Evolutionary conservation across 805 yeast species (phyloP).

Genomic region (Hanseniaspora meyeri): DNA sequence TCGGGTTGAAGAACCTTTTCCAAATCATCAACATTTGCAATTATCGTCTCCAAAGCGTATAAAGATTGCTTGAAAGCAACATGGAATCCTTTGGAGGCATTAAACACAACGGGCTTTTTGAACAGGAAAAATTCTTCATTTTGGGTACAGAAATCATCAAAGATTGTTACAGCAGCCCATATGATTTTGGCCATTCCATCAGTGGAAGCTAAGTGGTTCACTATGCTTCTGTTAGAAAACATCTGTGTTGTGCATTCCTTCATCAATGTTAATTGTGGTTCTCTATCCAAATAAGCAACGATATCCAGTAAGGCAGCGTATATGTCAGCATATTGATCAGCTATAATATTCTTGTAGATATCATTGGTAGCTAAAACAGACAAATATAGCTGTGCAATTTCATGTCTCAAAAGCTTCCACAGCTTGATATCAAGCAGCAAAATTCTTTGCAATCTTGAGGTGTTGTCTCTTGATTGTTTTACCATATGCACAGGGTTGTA

Average conservation of each 20-base stretch:
- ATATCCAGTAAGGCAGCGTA: slow-evolving; percentile 40
- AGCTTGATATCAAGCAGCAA: slow-evolving; percentile 49
- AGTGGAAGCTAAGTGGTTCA: slow-evolving; percentile 19
- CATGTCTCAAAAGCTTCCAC: slow-evolving; percentile 39
- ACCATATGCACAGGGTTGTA: background rate
- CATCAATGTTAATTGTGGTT: slow-evolving; percentile 72
- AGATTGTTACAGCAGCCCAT: slow-evolving; percentile 35
- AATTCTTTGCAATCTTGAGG: slow-evolving; percentile 46
- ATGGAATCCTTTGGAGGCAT: slow-evolving; percentile 27
- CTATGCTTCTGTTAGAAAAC: slow-evolving; percentile 45
- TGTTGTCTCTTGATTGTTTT: slow-evolving; percentile 17
- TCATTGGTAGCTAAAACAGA: slow-evolving; percentile 46
- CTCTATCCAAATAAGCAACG: slow-evolving; percentile 59
- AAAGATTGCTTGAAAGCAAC: slow-evolving; percentile 28
- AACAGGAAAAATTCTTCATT: slow-evolving; percentile 29
- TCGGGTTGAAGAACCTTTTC: slow-evolving; percentile 27
- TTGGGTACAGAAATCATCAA: slow-evolving; percentile 32
- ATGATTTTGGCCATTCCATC: slow-evolving; percentile 25
- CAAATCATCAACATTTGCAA: slow-evolving; percentile 27
- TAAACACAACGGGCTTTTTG: slow-evolving; percentile 26
- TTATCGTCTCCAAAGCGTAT: slow-evolving; percentile 27
- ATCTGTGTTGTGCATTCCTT: slow-evolving; percentile 69
- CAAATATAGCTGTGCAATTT: slow-evolving; percentile 37
- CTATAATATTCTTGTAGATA: slow-evolving; percentile 36
- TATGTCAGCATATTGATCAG: slow-evolving; percentile 42